These are phyloP conservation scores for Thelonectria olida DNA, from an alignment of 2,329 filamentous ascomycete genomes.

Conservation along the genomic window DNA sequence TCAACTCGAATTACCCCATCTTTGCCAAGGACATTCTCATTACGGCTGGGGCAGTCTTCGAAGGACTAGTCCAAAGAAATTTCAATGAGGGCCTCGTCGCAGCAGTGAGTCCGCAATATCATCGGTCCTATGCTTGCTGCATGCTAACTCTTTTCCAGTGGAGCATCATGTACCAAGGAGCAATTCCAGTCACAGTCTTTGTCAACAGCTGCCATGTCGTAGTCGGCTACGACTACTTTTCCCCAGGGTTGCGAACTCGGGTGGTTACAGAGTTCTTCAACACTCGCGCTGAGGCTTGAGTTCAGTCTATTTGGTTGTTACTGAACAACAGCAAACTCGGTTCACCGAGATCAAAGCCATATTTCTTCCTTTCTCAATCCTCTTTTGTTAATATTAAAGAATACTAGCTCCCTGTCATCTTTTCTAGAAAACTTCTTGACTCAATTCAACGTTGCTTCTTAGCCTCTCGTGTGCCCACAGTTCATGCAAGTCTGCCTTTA, in stretches of 20 bases:
- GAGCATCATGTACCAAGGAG: slow-evolving; percentile 48
- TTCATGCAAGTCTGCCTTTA: slow-evolving; percentile 32
- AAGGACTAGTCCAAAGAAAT: slow-evolving; percentile 31
- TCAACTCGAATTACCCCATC: slow-evolving; percentile 50
- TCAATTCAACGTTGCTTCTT: slow-evolving; percentile 1
- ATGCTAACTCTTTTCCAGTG: no score
- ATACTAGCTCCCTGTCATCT: no score
- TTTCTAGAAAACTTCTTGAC: not conserved
- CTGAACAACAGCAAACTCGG: no score
- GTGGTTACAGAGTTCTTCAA: slow-evolving; percentile 45
- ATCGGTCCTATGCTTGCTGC: no score
- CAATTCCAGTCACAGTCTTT: slow-evolving; percentile 47
- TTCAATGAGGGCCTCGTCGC: slow-evolving; percentile 37
- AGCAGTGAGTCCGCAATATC: no score
- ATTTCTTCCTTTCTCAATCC: not conserved
- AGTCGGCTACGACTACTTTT: slow-evolving; percentile 50
- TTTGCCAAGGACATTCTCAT: slow-evolving; percentile 43
- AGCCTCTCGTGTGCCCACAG: no score
- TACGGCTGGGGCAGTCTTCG: slow-evolving; percentile 34
- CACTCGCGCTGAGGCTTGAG: slow-evolving; percentile 28
- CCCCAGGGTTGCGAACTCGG: slow-evolving; percentile 37
- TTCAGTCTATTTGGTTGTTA: not conserved
- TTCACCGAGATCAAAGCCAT: not conserved
- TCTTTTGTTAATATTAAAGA: not conserved
- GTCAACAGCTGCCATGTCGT: slow-evolving; percentile 45